Conservation (phyloP, 2,329 filamentous ascomycete species). For the Beauveria brongniartii region DNA sequence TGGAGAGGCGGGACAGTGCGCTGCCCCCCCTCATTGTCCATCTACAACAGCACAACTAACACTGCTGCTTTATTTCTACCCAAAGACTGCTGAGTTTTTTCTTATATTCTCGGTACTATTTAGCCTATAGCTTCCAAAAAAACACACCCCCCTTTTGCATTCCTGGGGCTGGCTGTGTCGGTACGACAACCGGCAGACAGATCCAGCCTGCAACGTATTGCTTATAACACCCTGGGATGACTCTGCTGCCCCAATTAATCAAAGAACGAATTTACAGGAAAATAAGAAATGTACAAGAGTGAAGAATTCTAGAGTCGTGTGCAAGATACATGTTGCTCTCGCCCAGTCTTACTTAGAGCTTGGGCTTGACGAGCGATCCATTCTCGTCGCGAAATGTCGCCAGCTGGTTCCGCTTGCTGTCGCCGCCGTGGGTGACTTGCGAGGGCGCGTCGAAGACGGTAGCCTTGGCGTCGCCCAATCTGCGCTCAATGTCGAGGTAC, state of each 20-base stretch:
- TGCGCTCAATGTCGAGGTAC: conserved; percentile 31
- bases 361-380: conserved; percentile 22
- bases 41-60: not conserved
- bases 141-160: too few species aligned
- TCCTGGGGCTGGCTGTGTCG: too few species aligned
- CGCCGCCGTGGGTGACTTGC: conserved; percentile 31
- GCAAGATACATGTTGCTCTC: too few species aligned
- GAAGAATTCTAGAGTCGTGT: not conserved
- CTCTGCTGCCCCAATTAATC: not conserved
- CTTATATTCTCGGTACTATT: not conserved
- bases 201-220: too few species aligned
- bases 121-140: too few species aligned
- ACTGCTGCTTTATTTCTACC: not conserved
- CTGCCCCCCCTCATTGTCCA: not conserved
- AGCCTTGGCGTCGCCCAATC: conserved; percentile 24
- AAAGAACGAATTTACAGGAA: not conserved
- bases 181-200: too few species aligned
- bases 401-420: conserved; percentile 33
- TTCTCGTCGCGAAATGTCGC: conserved; percentile 32
- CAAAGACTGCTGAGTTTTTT: too few species aligned
- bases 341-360: conserved; percentile 14
- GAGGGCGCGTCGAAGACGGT: conserved; percentile 28
- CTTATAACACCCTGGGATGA: too few species aligned
- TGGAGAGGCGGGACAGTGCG: not conserved
- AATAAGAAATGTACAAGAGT: not conserved